A percentile compares a stretch with the other conserved stretches of the same genome.
phyloP scores from a whole-genome alignment of 2,329 filamentous ascomycete species.

The Monosporascus sp. region DNA sequence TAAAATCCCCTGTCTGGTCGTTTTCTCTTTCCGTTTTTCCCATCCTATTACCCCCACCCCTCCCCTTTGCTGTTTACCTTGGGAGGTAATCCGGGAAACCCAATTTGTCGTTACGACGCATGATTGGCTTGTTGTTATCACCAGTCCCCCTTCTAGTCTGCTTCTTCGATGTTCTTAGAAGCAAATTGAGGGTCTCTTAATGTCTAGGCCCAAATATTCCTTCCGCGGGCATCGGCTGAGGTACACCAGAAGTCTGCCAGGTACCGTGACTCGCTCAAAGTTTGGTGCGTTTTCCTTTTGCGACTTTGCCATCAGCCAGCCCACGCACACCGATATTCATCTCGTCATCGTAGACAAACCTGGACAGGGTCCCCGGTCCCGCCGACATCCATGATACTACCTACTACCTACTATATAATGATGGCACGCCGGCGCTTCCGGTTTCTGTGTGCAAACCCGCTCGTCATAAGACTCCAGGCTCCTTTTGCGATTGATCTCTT shows the following conservation, averaged over 20 bases:
- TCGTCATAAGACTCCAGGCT: constrained; percentile 7
- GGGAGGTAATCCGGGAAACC: neutral
- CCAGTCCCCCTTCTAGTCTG: neutral
- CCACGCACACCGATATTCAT: neutral
- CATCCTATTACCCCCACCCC: neutral
- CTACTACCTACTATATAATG: neutral
- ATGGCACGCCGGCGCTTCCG: neutral
- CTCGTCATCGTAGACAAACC: neutral
- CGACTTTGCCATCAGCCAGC: neutral
- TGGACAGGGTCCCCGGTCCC: neutral
- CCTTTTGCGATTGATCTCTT: constrained; percentile 2
- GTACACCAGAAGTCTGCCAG: too few species aligned
- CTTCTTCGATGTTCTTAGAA: constrained; percentile 1
- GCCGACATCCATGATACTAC: neutral
- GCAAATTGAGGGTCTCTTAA: neutral
- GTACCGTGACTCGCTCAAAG: too few species aligned
- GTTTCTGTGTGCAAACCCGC: neutral
- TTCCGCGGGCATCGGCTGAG: too few species aligned
- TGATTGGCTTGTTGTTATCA: neutral
- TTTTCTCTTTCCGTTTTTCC: neutral
- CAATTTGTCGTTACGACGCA: neutral
- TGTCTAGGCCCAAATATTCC: neutral
- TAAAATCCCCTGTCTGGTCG: neutral
- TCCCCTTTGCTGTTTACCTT: neutral
- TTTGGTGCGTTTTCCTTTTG: neutral